Evolutionary conservation across 192 early-diverging fungal species (phyloP).

Genomic region (Backusella psychrophila): DNA sequence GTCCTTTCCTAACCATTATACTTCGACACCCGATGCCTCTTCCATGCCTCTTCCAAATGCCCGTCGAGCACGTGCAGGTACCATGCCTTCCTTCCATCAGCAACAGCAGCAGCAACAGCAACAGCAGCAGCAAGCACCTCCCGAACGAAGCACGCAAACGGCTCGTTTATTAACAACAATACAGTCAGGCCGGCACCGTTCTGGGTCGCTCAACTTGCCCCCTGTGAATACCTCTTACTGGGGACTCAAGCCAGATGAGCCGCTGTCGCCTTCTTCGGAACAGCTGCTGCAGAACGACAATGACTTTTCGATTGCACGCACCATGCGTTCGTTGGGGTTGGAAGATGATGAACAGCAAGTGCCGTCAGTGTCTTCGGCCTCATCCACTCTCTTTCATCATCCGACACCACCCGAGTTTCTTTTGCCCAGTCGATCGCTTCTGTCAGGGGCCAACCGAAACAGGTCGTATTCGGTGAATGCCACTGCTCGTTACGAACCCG

Average conservation of each 20-base stretch:
- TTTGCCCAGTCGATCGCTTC: not conserved
- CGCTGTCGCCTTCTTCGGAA: conserved; percentile 10
- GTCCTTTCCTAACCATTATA: not conserved
- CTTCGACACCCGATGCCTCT: not conserved
- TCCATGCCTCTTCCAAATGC: not conserved
- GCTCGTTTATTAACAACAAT: not conserved
- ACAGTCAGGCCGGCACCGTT: conserved; percentile 19
- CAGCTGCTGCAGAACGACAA: conserved; percentile 16
- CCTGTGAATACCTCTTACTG: not conserved
- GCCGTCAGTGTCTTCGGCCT: not conserved
- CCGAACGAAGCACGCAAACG: not conserved
- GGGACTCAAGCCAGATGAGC: conserved; percentile 9
- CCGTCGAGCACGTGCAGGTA: conserved; percentile 30
- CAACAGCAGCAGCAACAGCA: not conserved
- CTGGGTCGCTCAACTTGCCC: conserved; percentile 28
- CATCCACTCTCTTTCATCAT: not conserved
- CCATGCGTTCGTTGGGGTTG: conserved; percentile 28
- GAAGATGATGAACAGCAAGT: conserved; percentile 19
- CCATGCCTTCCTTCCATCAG: conserved; percentile 26
- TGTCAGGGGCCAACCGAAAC: not conserved
- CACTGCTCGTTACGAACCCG: conserved; percentile 7
- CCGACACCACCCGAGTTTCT: not conserved
- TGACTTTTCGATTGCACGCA: conserved; percentile 32
- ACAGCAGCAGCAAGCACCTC: not conserved
- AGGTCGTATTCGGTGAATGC: conserved; percentile 28